These are phyloP conservation scores for Hamamelis virginiana DNA, from an alignment of 164 flowering plant species.

Conservation along the genomic window DNA sequence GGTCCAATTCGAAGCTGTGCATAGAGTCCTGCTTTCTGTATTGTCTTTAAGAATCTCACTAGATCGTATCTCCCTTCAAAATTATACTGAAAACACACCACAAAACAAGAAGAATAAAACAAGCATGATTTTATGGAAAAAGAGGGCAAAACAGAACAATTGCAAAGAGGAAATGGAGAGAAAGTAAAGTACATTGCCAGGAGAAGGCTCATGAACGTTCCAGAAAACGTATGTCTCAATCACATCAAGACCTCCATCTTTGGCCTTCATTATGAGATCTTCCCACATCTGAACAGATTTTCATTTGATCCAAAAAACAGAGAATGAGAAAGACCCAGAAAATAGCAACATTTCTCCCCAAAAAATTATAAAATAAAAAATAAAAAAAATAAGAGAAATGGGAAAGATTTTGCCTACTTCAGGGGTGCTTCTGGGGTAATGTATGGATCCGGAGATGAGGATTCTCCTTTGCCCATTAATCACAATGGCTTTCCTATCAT, in stretches of 20 bases:
- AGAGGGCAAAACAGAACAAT: not conserved
- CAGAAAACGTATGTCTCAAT: slow-evolving; percentile 83
- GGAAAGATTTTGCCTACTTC: slow-evolving; percentile 27
- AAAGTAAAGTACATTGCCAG: slow-evolving; percentile 44
- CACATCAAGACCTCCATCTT: slow-evolving; percentile 80
- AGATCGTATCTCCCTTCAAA: slow-evolving; percentile 85
- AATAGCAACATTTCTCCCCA: too few species aligned
- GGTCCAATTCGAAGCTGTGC: slow-evolving; percentile 89
- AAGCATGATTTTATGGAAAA: not conserved
- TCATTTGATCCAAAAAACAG: not conserved
- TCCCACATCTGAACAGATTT: slow-evolving; percentile 72
- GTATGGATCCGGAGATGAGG: slow-evolving; percentile 59
- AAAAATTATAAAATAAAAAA: too few species aligned
- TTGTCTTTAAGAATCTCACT: slow-evolving; percentile 71
- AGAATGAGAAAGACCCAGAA: too few species aligned
- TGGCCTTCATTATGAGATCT: slow-evolving; percentile 73
- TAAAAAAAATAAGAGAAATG: not conserved
- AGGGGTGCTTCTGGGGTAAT: slow-evolving; percentile 68
- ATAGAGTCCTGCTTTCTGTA: slow-evolving; percentile 80
- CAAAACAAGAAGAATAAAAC: slow-evolving; percentile 4
- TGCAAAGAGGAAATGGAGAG: not conserved
- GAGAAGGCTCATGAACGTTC: slow-evolving; percentile 83
- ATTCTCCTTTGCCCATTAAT: slow-evolving; percentile 59
- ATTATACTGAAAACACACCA: slow-evolving; percentile 57
- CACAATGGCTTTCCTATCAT: slow-evolving; percentile 50